These are phyloP conservation scores for Candida glaebosa DNA, from an alignment of 805 yeast species.

Conservation along the genomic window DNA sequence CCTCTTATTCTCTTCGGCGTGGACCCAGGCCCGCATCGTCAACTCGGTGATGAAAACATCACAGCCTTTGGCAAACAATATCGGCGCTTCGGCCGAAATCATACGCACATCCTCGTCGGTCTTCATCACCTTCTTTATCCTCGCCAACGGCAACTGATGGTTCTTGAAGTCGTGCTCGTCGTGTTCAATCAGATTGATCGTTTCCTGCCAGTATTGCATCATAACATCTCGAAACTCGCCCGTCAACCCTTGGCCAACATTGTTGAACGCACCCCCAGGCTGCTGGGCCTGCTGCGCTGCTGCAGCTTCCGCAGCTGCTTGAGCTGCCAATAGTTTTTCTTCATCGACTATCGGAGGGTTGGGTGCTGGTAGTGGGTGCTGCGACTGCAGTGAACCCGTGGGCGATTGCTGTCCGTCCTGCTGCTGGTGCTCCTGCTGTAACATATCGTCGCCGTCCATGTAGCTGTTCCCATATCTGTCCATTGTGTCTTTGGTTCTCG, in stretches of 20 bases:
- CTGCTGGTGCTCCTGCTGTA: constrained; percentile 16
- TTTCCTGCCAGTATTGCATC: constrained; percentile 97
- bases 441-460: constrained; percentile 26
- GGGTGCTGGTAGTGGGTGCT: background rate
- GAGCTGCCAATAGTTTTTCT: constrained; percentile 42
- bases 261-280: constrained; percentile 68
- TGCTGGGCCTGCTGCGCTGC: constrained; percentile 42
- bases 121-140: constrained; percentile 97
- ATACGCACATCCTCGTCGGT: constrained; percentile 95
- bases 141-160: constrained; percentile 91
- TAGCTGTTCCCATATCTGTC: constrained; percentile 27
- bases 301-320: constrained; percentile 47
- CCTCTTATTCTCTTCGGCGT: constrained; percentile 94
- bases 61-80: constrained; percentile 95
- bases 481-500: too few relatives aligned
- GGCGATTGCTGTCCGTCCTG: constrained; percentile 1
- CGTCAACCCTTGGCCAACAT: constrained; percentile 88
- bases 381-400: background rate
- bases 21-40: constrained; percentile 99
- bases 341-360: constrained; percentile 30
- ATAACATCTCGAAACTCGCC: constrained; percentile 82
- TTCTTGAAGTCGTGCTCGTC: constrained; percentile 89
- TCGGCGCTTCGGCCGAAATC: constrained; percentile 99
- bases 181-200: constrained; percentile 84
- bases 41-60: constrained; percentile 95